phyloP scores from a whole-genome alignment of 495 filamentous ascomycete genomes.

The Neurospora terricola region DNA sequence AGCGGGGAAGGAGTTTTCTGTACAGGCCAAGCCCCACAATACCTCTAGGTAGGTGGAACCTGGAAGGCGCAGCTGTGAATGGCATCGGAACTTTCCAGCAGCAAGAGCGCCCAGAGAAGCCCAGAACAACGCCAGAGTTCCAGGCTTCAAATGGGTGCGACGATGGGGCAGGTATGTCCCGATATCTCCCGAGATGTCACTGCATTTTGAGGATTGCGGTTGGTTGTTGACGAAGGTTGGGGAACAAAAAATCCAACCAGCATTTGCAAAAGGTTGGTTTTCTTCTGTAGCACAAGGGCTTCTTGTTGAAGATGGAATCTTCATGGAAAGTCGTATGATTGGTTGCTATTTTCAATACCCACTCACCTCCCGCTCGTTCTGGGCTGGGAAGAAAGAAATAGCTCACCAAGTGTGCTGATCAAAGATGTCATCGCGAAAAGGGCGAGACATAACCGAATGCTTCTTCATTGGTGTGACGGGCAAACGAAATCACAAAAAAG shows the following conservation, averaged over 20 bases:
- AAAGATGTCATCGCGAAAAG: not conserved
- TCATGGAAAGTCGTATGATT: not conserved
- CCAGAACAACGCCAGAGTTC: not conserved
- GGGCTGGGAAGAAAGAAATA: not conserved
- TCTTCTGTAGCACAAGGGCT: not conserved
- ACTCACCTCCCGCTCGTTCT: not conserved
- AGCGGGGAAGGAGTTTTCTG: not conserved
- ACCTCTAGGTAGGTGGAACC: too few species aligned
- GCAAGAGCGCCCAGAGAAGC: not conserved
- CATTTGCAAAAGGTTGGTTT: not conserved
- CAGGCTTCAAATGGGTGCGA: conserved; percentile 1
- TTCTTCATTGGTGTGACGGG: not conserved
- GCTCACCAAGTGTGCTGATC: not conserved
- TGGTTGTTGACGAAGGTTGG: not conserved
- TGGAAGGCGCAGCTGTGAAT: not conserved
- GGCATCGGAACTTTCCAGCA: not conserved
- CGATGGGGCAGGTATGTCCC: conserved; percentile 1
- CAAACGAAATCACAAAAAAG: not conserved
- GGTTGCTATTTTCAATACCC: not conserved
- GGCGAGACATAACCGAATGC: not conserved
- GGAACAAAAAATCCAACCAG: not conserved
- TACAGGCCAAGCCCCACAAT: not conserved
- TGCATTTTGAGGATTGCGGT: not conserved
- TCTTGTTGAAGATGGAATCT: not conserved
- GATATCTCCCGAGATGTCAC: conserved; percentile 10